Evolutionary conservation across 257 asterid genomes (phyloP), one percentile per base, ranked within the genome.

Genomic region (Plantago major): DNA sequence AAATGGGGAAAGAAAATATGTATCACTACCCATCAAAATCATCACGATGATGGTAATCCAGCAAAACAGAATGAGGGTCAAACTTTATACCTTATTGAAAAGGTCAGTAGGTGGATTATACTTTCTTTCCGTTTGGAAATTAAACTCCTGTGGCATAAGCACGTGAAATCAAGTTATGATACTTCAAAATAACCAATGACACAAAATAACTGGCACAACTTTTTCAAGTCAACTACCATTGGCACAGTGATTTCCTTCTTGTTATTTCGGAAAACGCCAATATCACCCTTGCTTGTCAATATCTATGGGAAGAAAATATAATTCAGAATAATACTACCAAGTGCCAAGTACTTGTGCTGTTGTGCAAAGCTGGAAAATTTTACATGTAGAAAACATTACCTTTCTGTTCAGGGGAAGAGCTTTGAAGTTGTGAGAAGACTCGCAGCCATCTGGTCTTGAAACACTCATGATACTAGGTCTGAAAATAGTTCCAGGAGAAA

Each of bases 221-320:
- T 37, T 58, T 67, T 59, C 59, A 19, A 65, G 46, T 43, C 64
- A 62, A 63, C 51, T 76, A 92, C 99, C 99, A 73, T 65, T 55
- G 96, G 94, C 62, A 84, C 88, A 19, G 95, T 92, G 58, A 77
- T 61, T 70, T 82, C 97, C 76, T 78, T 78, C 81, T 86, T 92
- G 69, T 42, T 67, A 74, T 81, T 89, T 28, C 89, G 75, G 57
- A 81, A 84, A 67, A 86, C 68, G 45, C 97, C 99, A 61, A 84
- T 74, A 50, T 86, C 95, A 58, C 97, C 99, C 82, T 84, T 92
- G 86, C 99, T 89, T 33, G 87, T 75, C 63, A 92, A 74, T 64
- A 92, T 83, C 99, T 86, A 83, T 48, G 65, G 44, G 28, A 19
- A 37, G 30, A 26, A 46, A 46, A 9, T 7, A 33, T 33, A 33